Evolutionary conservation across 371 early-diverging fungal genomes (phyloP).

Genomic region (Mortierella sp.): DNA sequence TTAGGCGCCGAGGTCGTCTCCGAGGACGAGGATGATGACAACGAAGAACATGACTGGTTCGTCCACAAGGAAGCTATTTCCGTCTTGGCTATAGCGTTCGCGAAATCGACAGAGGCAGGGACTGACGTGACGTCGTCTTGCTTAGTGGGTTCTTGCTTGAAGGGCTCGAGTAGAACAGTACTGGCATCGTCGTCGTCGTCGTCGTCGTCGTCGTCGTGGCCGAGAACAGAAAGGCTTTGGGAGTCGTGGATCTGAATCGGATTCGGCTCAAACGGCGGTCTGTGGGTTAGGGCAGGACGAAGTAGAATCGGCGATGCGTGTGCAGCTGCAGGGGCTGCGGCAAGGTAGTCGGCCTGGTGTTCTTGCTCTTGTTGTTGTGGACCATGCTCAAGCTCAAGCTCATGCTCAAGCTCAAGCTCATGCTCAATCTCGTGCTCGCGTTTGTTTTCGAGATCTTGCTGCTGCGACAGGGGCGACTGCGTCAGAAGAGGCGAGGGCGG

Average conservation of each 20-base stretch:
- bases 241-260: not conserved
- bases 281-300: not conserved
- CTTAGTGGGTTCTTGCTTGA: not conserved
- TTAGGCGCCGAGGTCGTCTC: too few relatives aligned
- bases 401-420: not conserved
- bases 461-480: conserved; percentile 13
- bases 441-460: not conserved
- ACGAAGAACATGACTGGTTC: too few relatives aligned
- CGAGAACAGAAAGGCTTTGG: not conserved
- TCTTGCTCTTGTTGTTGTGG: not conserved
- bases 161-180: not conserved
- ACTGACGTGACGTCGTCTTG: not conserved
- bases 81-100: not conserved
- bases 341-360: not conserved
- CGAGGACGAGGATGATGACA: not conserved
- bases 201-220: not conserved
- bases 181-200: not conserved
- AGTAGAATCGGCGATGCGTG: not conserved
- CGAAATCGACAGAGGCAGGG: not conserved
- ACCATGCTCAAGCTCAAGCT: conserved; percentile 2
- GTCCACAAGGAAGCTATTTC: not conserved
- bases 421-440: not conserved
- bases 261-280: not conserved
- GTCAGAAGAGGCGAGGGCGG: not conserved
- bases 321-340: not conserved